These are phyloP conservation scores for Fomitiporia mediterranea DNA, from an alignment of 1,284 basidiomycete species.

Conservation along the genomic window DNA sequence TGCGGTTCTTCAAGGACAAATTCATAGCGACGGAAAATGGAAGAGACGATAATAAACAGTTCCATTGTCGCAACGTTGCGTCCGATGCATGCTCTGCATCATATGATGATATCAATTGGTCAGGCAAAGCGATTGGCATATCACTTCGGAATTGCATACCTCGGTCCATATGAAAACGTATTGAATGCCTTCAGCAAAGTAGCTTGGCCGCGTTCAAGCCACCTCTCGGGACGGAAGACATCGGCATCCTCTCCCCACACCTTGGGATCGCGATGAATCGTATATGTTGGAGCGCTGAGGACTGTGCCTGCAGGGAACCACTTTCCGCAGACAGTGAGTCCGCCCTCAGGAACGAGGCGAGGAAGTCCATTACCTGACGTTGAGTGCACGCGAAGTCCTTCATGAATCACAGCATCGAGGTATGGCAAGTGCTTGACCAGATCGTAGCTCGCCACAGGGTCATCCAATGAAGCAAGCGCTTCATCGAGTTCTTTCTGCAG, in stretches of 20 bases:
- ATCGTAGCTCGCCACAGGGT: constrained; percentile 49
- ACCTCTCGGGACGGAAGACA: constrained; percentile 73
- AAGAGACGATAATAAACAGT: constrained; percentile 67
- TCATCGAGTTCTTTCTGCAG: constrained; percentile 81
- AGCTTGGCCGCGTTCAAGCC: constrained; percentile 64
- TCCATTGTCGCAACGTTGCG: constrained; percentile 74
- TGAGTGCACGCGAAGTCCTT: constrained; percentile 77
- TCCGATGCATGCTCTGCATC: constrained; percentile 58
- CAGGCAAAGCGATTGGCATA: background rate
- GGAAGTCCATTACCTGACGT: constrained; percentile 80
- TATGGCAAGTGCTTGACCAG: constrained; percentile 69
- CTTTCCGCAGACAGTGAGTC: constrained; percentile 52
- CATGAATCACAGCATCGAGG: constrained; percentile 80
- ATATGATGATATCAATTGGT: background rate
- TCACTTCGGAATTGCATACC: background rate
- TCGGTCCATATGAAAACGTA: constrained; percentile 64
- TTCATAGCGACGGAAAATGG: constrained; percentile 67
- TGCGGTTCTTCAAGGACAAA: constrained; percentile 59
- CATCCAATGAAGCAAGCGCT: constrained; percentile 56
- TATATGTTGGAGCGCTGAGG: constrained; percentile 73
- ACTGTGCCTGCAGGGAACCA: constrained; percentile 68
- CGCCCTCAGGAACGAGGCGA: constrained; percentile 68
- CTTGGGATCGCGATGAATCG: constrained; percentile 65
- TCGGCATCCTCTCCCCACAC: constrained; percentile 79
- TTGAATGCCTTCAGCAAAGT: constrained; percentile 69